A percentile compares a stretch with the other conserved stretches of the same genome.
phyloP scores from a whole-genome alignment of 805 yeast species.

The Allodekkera sacchari region DNA sequence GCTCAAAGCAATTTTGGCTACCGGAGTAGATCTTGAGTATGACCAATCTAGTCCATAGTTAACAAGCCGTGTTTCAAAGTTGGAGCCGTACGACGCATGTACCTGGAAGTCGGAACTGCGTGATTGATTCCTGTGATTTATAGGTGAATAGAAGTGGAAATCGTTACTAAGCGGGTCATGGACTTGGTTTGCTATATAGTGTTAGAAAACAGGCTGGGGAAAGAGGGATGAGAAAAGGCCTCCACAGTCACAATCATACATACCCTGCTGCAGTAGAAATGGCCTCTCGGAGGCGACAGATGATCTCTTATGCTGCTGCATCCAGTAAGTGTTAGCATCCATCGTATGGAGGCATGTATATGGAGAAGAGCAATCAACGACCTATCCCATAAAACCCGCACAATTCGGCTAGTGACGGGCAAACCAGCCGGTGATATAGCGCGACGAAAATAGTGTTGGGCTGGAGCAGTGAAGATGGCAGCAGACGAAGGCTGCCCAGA shows the following conservation, averaged over 20 bases:
- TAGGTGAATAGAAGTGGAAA: neutral
- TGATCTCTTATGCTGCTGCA: slow-evolving; percentile 7
- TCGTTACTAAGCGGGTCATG: neutral
- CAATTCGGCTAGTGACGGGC: too few species aligned
- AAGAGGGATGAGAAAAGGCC: neutral
- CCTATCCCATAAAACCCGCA: too few species aligned
- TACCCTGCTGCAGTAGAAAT: slow-evolving; percentile 5
- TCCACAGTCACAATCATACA: neutral
- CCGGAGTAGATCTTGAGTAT: slow-evolving; percentile 18
- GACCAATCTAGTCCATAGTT: slow-evolving; percentile 49
- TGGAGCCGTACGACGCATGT: slow-evolving; percentile 21
- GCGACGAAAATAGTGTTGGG: too few species aligned
- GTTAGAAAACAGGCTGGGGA: neutral
- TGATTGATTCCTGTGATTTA: neutral
- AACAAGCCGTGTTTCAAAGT: slow-evolving; percentile 41
- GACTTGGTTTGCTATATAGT: too few species aligned
- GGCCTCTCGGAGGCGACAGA: slow-evolving; percentile 10
- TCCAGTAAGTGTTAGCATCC: too few species aligned
- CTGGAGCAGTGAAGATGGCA: too few species aligned
- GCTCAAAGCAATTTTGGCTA: slow-evolving; percentile 54
- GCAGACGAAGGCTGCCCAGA: too few species aligned
- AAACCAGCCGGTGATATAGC: too few species aligned
- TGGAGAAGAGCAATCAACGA: too few species aligned
- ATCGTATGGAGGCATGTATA: too few species aligned
- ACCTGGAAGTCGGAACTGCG: neutral